Base-by-base conservation (phyloP, 2,329 filamentous ascomycete species). In the Colletotrichum euphorbiae region DNA sequence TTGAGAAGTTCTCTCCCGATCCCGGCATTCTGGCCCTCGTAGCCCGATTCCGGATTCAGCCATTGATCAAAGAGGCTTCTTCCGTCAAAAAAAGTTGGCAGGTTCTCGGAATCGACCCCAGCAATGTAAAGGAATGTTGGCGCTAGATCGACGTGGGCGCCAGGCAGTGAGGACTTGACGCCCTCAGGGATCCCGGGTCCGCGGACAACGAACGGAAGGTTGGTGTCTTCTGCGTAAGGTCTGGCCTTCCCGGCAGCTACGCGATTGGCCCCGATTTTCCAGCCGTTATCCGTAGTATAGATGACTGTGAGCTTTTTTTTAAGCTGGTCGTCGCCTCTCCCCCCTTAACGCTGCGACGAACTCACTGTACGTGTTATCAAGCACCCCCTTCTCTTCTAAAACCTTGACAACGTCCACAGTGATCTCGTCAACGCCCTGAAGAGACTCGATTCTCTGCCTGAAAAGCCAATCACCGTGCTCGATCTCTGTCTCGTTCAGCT, bases 381-480 rank as follows among this genome's bases (percentile, higher is more conserved):
- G 42, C 2, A 63, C 40, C 1, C 70, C 70, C 28, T 72, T 74
- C 8, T 71, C 71, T n/a, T 76, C 73, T 1, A 79, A 71, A 60
- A 69, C 71, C 4, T 69, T 43, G 1, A 79, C 52, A 1, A 78
- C 73, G 55, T 78, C 76, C 33, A 75, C 72, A 4, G 79, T 70
- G 3, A 79, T 76, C 19, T 79, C 77, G 45, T 80, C 77, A 0
- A 80, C 70, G 3, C 76, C 75, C 15, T 71, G 65, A 2, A 78
- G 66, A 0, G 74, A 69, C n/a, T 74, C 71, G 1, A 73, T 52
- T 1, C 77, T 71, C 12, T 55, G 52, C 0, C 70, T 67, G 31
- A 72, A 75, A 7, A 71, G 66, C 4, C 69, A 57, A 48, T 75
- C 73, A 0, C 55, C 63, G 11, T 71, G 71, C 4, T 62, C 63